Base-by-base conservation (phyloP, 2,329 filamentous ascomycete genomes). In the Daldinia eschscholtzii region DNA sequence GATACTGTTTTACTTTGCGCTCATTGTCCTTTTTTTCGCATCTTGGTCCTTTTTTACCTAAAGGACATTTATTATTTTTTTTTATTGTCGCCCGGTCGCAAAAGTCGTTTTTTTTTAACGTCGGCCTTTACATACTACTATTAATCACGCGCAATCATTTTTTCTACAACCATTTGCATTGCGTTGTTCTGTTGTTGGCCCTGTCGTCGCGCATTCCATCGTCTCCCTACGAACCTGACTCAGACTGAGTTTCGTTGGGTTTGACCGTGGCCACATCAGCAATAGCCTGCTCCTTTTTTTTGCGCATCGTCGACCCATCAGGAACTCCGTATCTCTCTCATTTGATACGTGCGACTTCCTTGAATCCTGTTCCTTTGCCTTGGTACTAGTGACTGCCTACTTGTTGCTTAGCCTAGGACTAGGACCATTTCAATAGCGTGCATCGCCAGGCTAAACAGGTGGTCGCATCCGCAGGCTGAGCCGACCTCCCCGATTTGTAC, bases 261-360 rank as follows among this genome's bases (percentile, higher is more conserved):
- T 74, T 76, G 76, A 75, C 73, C 67, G 76, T 74, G 73, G 76
- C 76, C 76, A 78, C 76, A 78, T 78, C 76, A 78, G 67, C 76
- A 58, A 65, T 23, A 65, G 64, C 67, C 72, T 76, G 70, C 70
- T 70, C 68, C 37, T 71, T 73, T 70, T 73, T 70, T 66, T 64
- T 72, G 72, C 71, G 73, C 64, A 65, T 72, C 53, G 65, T 58
- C 69, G 71, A 64, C 70, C 72, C 74, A 73, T 74, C 61, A 72
- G 66, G 41, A 65, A 57, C 46, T 23, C 12, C 55, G 48, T 56
- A 28, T 71, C 63, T 61, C 37, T 33, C n/a, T 44, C 28, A 50
- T 59, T 61, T 53, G 37, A 69, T 66, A 67, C 69, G 63, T 66
- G 60, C 60, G 35, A 37, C 66, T 67, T 61, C 66, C 63, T 69